Evolutionary conservation across 2,329 filamentous ascomycete species (phyloP), one percentile per base, ranked within the genome.

Genomic region (Ascochyta pisi): DNA sequence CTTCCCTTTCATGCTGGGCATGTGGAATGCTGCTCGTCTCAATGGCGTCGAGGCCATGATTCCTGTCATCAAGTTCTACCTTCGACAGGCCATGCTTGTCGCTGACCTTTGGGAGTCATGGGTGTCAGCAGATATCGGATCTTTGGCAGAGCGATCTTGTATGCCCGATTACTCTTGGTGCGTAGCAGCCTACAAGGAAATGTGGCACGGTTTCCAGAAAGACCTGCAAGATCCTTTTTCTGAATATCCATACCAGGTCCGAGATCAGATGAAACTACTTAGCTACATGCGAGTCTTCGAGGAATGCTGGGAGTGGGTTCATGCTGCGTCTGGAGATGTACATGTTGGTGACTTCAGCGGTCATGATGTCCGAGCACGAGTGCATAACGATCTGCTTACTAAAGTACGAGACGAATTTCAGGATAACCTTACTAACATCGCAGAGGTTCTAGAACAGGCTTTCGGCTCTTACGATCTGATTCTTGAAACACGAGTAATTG

Each of bases 141-240:
- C 15, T 6, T 31, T 31, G 29, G 12, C 29, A 6, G 10, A 10
- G 10, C 29, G 6, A 6, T 31, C 29, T 13, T 13, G 12, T 31
- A 52, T 46, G 50, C 50, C 42, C 22, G 7, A 26, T 2, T 52
- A 52, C 23, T 7, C 10, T 2, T 52, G 50, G 50, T 45, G 34
- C n/a, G 42, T 40, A 12, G 35, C 41, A 6, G 19, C 27, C 1
- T 52, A 52, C n/a, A 6, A 39, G 9, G 22, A 27, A 35, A 40
- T 46, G 50, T 40, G 41, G 34, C 7, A 41, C 3, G 42, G 29
- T 1, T 41, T 45, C 35, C 33, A 31, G 22, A 46, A 34, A 7
- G 35, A 31, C 6, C 9, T 52, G 19, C 26, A 12, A 3, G 29
- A 52, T 26, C 41, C 42, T 9, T 39, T 52, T 12, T 52, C 50